Base-by-base conservation (phyloP, 2,329 filamentous ascomycete genomes). In the Epichloe uncinata region DNA sequence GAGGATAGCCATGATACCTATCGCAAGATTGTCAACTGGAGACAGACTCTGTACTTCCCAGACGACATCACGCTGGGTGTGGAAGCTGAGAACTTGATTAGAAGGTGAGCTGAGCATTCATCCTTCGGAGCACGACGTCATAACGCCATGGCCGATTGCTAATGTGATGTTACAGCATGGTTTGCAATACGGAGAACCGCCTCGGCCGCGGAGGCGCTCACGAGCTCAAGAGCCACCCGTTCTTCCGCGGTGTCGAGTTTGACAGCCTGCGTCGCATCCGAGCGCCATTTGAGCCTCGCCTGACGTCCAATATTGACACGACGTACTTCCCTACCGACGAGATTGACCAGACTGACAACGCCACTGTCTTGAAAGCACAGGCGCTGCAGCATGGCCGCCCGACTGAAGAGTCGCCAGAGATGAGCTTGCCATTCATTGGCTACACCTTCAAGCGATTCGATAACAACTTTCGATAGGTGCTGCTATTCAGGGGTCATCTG, bases 291-390 rank as follows among this genome's bases (percentile, higher is more conserved):
- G 91, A 97, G 71, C 93, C 93, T 3, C 88, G 89, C 62, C 75
- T 98, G 56, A 85, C 86, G 53, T 95, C 88, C 55, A 93, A 93
- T 66, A 85, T 95, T 60, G 93, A 98, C 65, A 95, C 93, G 18
- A 91, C 90, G 44, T 97, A 98, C 74, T 98, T 98, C 81, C 93
- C 93, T 9, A 96, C 89, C 48, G 93, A 98, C 63, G 93, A 98
- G 69, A 96, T 98, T 63, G 89, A 95, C 60, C 91, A 97, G 73
- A 91, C 89, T 50, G 90, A 96, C 66, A 95, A 89, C 56, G 88
- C 86, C 50, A 93, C 89, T 22, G 78, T 87, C 56, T 78, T 95
- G 61, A 86, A 88, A 65, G 87, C 87, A 18, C 87, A 94, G 67
- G 87, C 87, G 46, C 78, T 84, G 55, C 82, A 84, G 53, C 77